Base-by-base conservation (phyloP, 1,284 basidiomycete genomes). In the Salmacisia buchloeana region DNA sequence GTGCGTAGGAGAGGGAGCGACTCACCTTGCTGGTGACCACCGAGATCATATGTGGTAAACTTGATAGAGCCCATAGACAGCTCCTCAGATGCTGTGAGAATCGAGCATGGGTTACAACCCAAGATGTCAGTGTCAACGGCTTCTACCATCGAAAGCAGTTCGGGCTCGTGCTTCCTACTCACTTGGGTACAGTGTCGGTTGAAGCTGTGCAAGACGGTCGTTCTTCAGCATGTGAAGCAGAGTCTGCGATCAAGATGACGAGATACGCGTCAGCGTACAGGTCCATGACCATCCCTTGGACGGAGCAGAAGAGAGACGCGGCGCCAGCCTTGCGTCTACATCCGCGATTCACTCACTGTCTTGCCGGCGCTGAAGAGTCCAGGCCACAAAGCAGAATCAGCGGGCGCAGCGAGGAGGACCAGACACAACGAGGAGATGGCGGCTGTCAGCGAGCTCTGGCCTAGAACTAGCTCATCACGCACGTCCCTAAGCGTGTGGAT, bases 161-260 rank as follows among this genome's bases (percentile, higher is more conserved):
- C 35, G 35, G 35, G 7, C 7, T 15, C 35, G 35, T 15, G 6
- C 43, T 9, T 46, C 2, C n/a, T 23, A 81, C 85, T 75, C 81
- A 96, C 94, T 97, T n/a, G 96, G 96, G 82, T 98, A 94, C 65
- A 97, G 89, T 34, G 96, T 99, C 36, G 96, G 96, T 83, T 98
- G 96, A 72, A 99, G 85, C 31, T 93, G 96, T 29, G 96, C 96
- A 66, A 98, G 86, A 75, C 96, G 87, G 84, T 98, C 96, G 79
- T 98, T 99, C 86, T 99, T 99, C 80, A 99, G 85, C 96, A 98
- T 98, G 83, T 99, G 96, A 74, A 98, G 83, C 60, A 98, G 86
- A 43, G 96, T 98, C 94, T 98, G 77, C 18, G 52, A n/a, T 43
- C 15, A 21, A 6, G 15, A n/a, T n/a, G 41, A 15, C 10, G 41